Conservation (phyloP, 805 yeast genomes). For the Nematodospora valgi region DNA sequence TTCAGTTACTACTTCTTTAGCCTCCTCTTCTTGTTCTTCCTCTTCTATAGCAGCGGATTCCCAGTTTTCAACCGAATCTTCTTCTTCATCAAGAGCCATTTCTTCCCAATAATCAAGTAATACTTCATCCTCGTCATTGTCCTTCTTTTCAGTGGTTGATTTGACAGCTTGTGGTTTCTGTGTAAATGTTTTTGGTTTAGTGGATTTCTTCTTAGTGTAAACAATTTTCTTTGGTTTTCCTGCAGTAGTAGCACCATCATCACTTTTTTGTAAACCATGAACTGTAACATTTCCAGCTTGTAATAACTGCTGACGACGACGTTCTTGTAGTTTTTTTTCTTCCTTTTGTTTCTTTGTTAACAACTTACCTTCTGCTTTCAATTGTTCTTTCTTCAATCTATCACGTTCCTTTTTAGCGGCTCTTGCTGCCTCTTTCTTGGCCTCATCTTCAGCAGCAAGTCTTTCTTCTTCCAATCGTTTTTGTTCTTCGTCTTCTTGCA, state of each 20-base stretch:
- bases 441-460: conserved; percentile 59
- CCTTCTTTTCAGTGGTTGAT: conserved; percentile 18
- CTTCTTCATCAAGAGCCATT: conserved; percentile 60
- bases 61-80: conserved; percentile 49
- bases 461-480: conserved; percentile 50
- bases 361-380: conserved; percentile 93
- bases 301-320: conserved; percentile 82
- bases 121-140: conserved; percentile 44
- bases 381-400: conserved; percentile 79
- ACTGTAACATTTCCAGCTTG: conserved; percentile 70
- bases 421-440: conserved; percentile 53
- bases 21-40: conserved; percentile 27
- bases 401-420: conserved; percentile 82
- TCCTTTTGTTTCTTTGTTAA: conserved; percentile 94
- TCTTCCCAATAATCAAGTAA: conserved; percentile 86
- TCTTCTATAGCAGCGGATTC: conserved; percentile 42
- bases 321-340: conserved; percentile 80
- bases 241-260: conserved; percentile 16
- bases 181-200: conserved; percentile 36
- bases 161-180: conserved; percentile 23
- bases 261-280: conserved; percentile 58
- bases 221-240: conserved; percentile 64
- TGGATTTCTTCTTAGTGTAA: conserved; percentile 68
- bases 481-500: conserved; percentile 65
- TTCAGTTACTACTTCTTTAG: conserved; percentile 27